A percentile compares a stretch with the other conserved stretches of the same genome.
phyloP scores from a whole-genome alignment of 768 basidiomycete genomes.

The Dioszegia aurantiaca region DNA sequence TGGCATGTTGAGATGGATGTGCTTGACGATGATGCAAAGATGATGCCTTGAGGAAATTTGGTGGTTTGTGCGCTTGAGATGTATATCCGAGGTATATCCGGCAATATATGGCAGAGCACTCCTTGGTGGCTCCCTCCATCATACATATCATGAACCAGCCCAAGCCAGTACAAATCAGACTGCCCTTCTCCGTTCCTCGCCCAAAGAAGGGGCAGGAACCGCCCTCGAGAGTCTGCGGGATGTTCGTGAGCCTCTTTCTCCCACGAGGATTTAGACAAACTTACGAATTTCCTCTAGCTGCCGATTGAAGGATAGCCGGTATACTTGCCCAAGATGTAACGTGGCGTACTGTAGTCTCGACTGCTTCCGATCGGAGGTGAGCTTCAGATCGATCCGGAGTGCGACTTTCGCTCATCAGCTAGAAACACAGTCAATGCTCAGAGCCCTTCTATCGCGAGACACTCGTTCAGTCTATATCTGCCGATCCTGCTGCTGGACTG shows the following conservation, averaged over 20 bases:
- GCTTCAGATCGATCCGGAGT: conserved; percentile 11
- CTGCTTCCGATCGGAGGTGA: conserved; percentile 35
- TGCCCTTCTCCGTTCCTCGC: conserved; percentile 42
- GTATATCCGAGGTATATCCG: no score
- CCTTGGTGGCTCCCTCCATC: no score
- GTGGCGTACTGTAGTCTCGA: conserved; percentile 37
- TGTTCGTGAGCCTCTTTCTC: conserved; percentile 29
- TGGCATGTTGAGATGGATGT: conserved; percentile 10
- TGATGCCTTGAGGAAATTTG: no score
- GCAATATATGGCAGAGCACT: no score
- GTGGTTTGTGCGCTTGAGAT: no score
- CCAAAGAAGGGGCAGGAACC: conserved; percentile 21
- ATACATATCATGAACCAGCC: conserved; percentile 43
- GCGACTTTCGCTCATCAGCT: neutral
- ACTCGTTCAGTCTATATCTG: conserved; percentile 42
- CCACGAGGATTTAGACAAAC: conserved; percentile 1
- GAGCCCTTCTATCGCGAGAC: conserved; percentile 43
- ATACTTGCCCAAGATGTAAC: conserved; percentile 49
- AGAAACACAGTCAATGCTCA: conserved; percentile 45
- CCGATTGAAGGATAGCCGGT: conserved; percentile 37
- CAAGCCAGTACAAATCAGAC: conserved; percentile 36
- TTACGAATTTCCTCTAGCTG: conserved; percentile 31
- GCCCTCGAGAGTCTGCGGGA: conserved; percentile 32
- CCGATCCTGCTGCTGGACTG: conserved; percentile 46
- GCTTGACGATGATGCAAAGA: no score